Conservation (phyloP, 805 yeast genomes). For the Sugiyamaella valdiviana region DNA sequence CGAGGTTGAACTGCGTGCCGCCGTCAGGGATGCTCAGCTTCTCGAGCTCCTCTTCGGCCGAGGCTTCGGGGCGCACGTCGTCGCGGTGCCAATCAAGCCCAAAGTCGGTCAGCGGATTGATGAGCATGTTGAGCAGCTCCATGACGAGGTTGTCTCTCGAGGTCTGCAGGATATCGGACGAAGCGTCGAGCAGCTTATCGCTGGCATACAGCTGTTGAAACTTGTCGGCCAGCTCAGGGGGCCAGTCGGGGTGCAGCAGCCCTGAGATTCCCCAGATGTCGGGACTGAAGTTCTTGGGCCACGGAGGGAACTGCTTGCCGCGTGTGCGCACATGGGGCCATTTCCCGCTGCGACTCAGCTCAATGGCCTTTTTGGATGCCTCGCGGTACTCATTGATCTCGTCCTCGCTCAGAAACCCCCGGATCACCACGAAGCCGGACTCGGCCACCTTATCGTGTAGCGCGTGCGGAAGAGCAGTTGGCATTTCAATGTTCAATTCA, state of each 20-base stretch:
- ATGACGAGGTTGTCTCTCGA: slow-evolving; percentile 34
- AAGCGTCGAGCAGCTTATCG: slow-evolving; percentile 34
- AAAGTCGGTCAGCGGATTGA: slow-evolving; percentile 47
- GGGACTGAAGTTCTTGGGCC: slow-evolving; percentile 46
- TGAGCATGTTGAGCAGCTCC: slow-evolving; percentile 49
- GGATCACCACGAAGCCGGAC: slow-evolving; percentile 35
- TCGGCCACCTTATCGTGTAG: slow-evolving; percentile 10
- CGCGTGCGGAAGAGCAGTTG: background rate
- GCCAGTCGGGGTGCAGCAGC: slow-evolving; percentile 42
- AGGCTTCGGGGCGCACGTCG: slow-evolving; percentile 42
- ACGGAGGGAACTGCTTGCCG: slow-evolving; percentile 51
- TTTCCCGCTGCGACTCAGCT: slow-evolving; percentile 41
- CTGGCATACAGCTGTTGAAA: slow-evolving; percentile 13
- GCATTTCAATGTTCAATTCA: background rate
- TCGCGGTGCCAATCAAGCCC: slow-evolving; percentile 52
- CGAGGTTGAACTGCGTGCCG: slow-evolving; percentile 48
- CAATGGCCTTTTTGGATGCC: slow-evolving; percentile 37
- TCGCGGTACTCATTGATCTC: slow-evolving; percentile 31
- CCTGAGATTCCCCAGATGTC: slow-evolving; percentile 51
- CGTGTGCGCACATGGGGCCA: slow-evolving; percentile 46
- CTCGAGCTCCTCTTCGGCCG: slow-evolving; percentile 40
- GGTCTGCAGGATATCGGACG: slow-evolving; percentile 41
- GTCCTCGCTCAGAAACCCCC: slow-evolving; percentile 36
- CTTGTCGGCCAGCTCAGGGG: slow-evolving; percentile 22
- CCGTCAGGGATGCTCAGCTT: slow-evolving; percentile 38